phyloP scores from a whole-genome alignment of 2,329 filamentous ascomycete species.

The Metarhizium anisopliae region DNA sequence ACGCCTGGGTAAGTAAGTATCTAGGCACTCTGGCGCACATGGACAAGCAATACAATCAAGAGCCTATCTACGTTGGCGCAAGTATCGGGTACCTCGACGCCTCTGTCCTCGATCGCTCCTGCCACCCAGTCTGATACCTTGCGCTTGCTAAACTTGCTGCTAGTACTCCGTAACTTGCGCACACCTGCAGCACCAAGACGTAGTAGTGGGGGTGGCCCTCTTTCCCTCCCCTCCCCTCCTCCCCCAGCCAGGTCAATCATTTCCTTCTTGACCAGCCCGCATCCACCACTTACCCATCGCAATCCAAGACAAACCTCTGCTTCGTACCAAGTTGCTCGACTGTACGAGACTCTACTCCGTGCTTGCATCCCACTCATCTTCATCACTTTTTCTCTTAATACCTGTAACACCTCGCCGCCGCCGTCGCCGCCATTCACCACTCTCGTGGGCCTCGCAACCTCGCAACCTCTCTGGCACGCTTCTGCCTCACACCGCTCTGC shows the following conservation, averaged over 20 bases:
- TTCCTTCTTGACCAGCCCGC: slow-evolving; percentile 1
- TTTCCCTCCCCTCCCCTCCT: not conserved
- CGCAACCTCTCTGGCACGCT: not conserved
- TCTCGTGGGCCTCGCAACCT: not conserved
- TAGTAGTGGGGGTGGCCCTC: not conserved
- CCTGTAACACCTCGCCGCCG: not conserved
- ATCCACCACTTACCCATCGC: not conserved
- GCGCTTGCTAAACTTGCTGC: not conserved
- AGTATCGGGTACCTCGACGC: not conserved
- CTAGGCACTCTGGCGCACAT: too few species aligned
- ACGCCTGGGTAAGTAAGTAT: too few species aligned
- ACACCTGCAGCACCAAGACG: slow-evolving; percentile 3
- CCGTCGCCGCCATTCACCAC: not conserved
- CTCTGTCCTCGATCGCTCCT: not conserved
- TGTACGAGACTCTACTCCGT: not conserved
- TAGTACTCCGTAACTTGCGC: not conserved
- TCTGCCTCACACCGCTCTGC: not conserved
- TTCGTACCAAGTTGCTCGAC: not conserved
- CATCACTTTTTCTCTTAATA: not conserved
- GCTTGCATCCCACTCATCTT: not conserved
- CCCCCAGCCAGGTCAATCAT: not conserved
- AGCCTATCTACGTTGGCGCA: too few species aligned
- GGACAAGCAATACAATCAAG: too few species aligned
- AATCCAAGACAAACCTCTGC: slow-evolving; percentile 3
- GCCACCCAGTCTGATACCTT: not conserved